Conservation (phyloP, 176 grass and related monocot species). For the Rhipidocladum racemiflorum region DNA sequence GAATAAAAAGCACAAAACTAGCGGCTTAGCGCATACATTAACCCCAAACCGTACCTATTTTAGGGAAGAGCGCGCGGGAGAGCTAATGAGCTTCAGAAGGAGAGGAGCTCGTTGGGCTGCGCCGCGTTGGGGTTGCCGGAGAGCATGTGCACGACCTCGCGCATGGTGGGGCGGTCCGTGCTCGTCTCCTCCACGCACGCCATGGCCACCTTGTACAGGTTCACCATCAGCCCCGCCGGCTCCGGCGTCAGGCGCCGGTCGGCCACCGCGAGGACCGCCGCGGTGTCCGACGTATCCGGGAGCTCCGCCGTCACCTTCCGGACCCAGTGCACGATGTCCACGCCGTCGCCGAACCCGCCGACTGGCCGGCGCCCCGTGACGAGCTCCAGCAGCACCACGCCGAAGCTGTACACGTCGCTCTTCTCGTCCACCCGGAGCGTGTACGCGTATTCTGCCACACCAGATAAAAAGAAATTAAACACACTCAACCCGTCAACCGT, state of each 20-base stretch:
- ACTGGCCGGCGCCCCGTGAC: conserved; percentile 68
- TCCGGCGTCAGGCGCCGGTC: conserved; percentile 49
- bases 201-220: conserved; percentile 72
- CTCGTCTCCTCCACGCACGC: conserved; percentile 71
- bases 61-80: neutral
- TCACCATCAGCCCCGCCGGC: conserved; percentile 42
- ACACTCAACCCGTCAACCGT: neutral
- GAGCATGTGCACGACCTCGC: conserved; percentile 80
- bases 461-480: neutral
- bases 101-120: conserved; percentile 31
- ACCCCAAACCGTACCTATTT: neutral
- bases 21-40: neutral
- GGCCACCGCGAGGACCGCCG: conserved; percentile 45
- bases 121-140: conserved; percentile 43
- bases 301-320: conserved; percentile 62
- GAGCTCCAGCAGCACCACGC: conserved; percentile 79
- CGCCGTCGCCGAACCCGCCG: conserved; percentile 72
- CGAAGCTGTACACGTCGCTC: conserved; percentile 88
- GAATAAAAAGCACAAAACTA: neutral
- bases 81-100: conserved; percentile 18
- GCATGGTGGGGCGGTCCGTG: conserved; percentile 66
- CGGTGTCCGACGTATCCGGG: conserved; percentile 20
- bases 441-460: conserved; percentile 61
- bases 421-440: conserved; percentile 81
- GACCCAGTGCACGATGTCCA: conserved; percentile 87